A percentile compares a stretch with the other conserved stretches of the same genome.
Conservation (phyloP, 192 early-diverging fungal species). For the Allomyces macrogynus region DNA sequence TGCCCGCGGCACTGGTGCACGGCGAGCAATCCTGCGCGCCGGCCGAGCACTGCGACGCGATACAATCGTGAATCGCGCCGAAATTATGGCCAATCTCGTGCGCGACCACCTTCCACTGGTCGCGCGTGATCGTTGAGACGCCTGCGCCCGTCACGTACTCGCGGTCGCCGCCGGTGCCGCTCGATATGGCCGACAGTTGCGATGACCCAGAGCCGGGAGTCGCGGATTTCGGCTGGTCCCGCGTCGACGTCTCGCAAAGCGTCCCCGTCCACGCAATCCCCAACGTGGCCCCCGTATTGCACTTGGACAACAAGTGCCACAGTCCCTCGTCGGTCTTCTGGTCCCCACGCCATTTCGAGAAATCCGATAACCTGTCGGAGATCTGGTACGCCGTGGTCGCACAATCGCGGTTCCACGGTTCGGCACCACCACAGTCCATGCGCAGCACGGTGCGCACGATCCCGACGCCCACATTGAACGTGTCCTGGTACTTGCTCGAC, state of each 20-base stretch:
- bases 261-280: background rate
- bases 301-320: background rate
- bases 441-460: background rate
- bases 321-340: background rate
- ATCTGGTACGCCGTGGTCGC: background rate
- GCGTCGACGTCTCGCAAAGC: background rate
- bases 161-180: no score
- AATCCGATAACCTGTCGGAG: background rate
- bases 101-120: constrained; percentile 50
- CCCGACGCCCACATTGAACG: background rate
- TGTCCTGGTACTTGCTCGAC: background rate
- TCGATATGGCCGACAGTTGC: no score
- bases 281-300: background rate
- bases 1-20: constrained; percentile 16
- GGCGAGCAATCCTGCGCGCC: constrained; percentile 6
- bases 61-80: constrained; percentile 82
- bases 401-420: background rate
- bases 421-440: background rate
- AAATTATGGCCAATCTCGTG: constrained; percentile 85
- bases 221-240: background rate
- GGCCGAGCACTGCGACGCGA: constrained; percentile 4
- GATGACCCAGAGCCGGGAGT: background rate
- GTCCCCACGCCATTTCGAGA: background rate
- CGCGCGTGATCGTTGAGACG: background rate
- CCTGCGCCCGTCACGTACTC: background rate